phyloP scores from a whole-genome alignment of 805 yeast genomes.

The Komagataella mondaviorum region DNA sequence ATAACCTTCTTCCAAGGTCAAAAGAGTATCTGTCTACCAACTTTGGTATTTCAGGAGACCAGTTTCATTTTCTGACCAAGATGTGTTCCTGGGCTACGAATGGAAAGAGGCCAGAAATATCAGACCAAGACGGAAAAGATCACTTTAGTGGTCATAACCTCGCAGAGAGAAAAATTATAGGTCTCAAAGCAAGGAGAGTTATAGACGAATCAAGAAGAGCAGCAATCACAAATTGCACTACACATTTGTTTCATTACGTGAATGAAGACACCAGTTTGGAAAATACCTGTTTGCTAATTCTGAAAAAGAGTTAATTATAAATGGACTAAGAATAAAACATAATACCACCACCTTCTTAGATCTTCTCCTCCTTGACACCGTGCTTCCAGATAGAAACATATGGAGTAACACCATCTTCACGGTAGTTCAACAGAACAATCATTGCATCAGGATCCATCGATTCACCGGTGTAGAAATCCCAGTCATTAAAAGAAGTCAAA shows the following conservation, averaged over 20 bases:
- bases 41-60: slow-evolving; percentile 14
- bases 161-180: slow-evolving; percentile 42
- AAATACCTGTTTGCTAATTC: slow-evolving; percentile 20
- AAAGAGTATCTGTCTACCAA: slow-evolving; percentile 20
- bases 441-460: slow-evolving; percentile 99
- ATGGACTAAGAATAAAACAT: neutral
- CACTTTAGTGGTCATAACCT: slow-evolving; percentile 34
- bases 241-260: slow-evolving; percentile 46
- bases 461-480: slow-evolving; percentile 99
- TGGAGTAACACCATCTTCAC: slow-evolving; percentile 99
- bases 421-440: slow-evolving; percentile 97
- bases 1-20: slow-evolving; percentile 37
- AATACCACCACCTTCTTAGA: slow-evolving; percentile 35
- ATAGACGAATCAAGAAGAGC: slow-evolving; percentile 59
- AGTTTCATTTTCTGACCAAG: slow-evolving; percentile 33
- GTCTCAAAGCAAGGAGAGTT: slow-evolving; percentile 55
- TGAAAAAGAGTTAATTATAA: neutral
- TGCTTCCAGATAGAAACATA: slow-evolving; percentile 98
- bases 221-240: slow-evolving; percentile 33
- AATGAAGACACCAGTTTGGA: slow-evolving; percentile 48
- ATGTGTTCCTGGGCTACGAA: slow-evolving; percentile 86
- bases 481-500: slow-evolving; percentile 90
- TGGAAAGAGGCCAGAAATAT: slow-evolving; percentile 34
- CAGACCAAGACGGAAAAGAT: slow-evolving; percentile 20
- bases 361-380: slow-evolving; percentile 83